Evolutionary conservation across 148 eudicot species (phyloP).

Genomic region (Vaccinium macrocarpon): DNA sequence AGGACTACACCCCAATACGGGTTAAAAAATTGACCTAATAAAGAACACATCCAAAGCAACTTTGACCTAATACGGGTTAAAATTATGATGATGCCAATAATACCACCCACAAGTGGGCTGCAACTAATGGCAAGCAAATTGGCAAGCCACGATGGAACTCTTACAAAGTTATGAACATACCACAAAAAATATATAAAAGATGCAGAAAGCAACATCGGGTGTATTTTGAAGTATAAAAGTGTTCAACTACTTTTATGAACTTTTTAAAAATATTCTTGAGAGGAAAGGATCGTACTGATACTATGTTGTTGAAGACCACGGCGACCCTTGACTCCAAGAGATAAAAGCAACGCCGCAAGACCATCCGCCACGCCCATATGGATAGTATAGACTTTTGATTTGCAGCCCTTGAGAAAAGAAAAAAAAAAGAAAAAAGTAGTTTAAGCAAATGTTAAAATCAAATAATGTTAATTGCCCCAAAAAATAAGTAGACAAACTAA

Average conservation of each 20-base stretch:
- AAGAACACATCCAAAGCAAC: no score
- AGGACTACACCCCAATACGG: not conserved
- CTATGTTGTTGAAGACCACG: constrained; percentile 72
- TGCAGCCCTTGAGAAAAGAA: constrained; percentile 39
- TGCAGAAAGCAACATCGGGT: not conserved
- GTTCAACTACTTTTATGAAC: not conserved
- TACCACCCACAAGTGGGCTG: not conserved
- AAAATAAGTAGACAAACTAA: not conserved
- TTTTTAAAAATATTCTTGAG: not conserved
- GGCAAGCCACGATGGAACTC: not conserved
- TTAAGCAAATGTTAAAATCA: constrained; percentile 12
- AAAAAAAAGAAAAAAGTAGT: not conserved
- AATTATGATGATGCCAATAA: not conserved
- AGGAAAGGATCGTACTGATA: constrained; percentile 52
- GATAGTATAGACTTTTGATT: constrained; percentile 73
- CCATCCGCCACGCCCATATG: constrained; percentile 82
- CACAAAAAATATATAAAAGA: not conserved
- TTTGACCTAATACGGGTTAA: not conserved
- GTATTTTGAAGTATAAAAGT: not conserved
- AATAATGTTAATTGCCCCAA: not conserved
- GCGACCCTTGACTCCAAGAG: constrained; percentile 81
- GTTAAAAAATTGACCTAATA: not conserved
- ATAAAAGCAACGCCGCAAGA: constrained; percentile 93
- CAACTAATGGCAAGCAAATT: not conserved
- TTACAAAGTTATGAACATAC: no score